Evolutionary conservation across 2,329 filamentous ascomycete genomes (phyloP).

Genomic region (Colletotrichum aenigma): DNA sequence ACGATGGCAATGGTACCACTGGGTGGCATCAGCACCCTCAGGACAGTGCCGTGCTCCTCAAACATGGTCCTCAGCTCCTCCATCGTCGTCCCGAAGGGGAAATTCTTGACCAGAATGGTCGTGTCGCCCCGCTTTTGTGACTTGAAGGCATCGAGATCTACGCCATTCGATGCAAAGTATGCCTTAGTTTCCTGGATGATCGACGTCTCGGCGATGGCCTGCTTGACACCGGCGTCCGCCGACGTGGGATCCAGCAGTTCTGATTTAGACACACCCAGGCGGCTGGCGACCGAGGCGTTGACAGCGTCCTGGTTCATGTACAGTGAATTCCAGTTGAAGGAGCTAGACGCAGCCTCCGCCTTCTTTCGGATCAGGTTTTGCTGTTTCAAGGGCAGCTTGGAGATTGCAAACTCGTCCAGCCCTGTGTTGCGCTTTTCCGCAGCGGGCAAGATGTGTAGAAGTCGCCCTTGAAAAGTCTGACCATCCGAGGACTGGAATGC

Average conservation of each 20-base stretch:
- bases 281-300: slow-evolving; percentile 84
- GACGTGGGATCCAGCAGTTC: slow-evolving; percentile 95
- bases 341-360: slow-evolving; percentile 72
- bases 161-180: slow-evolving; percentile 86
- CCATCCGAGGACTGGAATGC: slow-evolving; percentile 84
- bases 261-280: slow-evolving; percentile 87
- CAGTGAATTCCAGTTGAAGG: slow-evolving; percentile 99
- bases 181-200: slow-evolving; percentile 95
- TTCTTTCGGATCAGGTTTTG: slow-evolving; percentile 90
- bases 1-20: slow-evolving; percentile 93
- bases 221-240: slow-evolving; percentile 91
- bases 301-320: slow-evolving; percentile 98
- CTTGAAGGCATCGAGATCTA: slow-evolving; percentile 92
- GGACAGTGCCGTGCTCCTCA: slow-evolving; percentile 82
- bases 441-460: slow-evolving; percentile 88
- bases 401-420: slow-evolving; percentile 86
- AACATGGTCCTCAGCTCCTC: slow-evolving; percentile 83
- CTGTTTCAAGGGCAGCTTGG: slow-evolving; percentile 92
- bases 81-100: slow-evolving; percentile 79
- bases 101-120: slow-evolving; percentile 92
- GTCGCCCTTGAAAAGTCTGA: slow-evolving; percentile 87
- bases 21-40: slow-evolving; percentile 87
- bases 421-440: slow-evolving; percentile 80
- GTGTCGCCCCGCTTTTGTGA: slow-evolving; percentile 82
- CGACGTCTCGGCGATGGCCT: slow-evolving; percentile 94